Base-by-base conservation (phyloP, 768 basidiomycete genomes). In the Collybia mongolica region DNA sequence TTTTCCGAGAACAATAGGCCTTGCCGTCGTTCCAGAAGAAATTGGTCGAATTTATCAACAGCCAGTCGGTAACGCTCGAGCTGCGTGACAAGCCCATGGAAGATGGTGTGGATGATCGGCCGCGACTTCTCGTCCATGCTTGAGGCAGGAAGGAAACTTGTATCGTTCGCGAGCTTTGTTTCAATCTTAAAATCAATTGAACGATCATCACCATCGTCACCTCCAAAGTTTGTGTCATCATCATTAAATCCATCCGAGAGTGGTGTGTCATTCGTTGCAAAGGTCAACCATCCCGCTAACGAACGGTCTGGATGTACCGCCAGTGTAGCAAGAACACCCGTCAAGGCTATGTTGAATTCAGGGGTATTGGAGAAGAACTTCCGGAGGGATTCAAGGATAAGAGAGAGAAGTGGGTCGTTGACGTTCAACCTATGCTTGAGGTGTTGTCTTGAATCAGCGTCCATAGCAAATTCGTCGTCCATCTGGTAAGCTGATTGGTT, bases 1-100 rank as follows among this genome's bases (percentile, higher is more conserved):
- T 94, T 94, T 69, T 97, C 94, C 3, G 88, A 88, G 66, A 96
- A 97, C 15, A 96, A 69, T 7, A 98, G 75, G 1, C 94, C 95
- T 61, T 88, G 88, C 15, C 96, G 80, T 29, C 96, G 81, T 67
- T 98, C 92, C 1, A 83, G 65, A 2, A 98, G 80, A 60, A 82
- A 90, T 61, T 79, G 80, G 71, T 98, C 93, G 61, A 98, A 97
- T 40, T 86, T 72, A 18, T 86, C 78, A 23, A 96, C 84, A 17
- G 77, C 64, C 36, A 79, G 73, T 6, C 93, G 85, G 69, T 94
- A 94, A 39, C 80, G 75, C 58, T 93, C 88, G 7, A 98, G 77
- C 57, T 94, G 90, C 15, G 79, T 75, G 38, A 93, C 84, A 3
- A 97, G 82, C 9, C 86, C 83, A 22, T 88, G 82, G 54, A 95